Evolutionary conservation across 345 rosid species (phyloP), one percentile per base, ranked within the genome.

Genomic region (Eucalyptus cloeziana): DNA sequence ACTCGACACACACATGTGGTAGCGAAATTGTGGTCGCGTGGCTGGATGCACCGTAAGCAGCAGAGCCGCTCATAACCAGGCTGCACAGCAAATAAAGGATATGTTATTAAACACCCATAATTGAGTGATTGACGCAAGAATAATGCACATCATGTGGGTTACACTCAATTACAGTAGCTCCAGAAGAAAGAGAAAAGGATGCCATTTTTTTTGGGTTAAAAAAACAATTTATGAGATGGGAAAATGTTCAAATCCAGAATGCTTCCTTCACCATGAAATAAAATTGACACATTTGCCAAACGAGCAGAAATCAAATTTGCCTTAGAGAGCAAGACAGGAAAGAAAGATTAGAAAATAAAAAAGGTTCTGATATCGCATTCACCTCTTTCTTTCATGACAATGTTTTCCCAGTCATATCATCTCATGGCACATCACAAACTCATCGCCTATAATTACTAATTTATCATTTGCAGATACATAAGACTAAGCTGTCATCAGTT

Each of bases 11-110:
- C 96, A 31, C 99, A 97, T 3, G 98, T 95, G 14, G 98, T 95
- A 86, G 94, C 95, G 12, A 94, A 97, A 94, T 96, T 96, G 93
- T 96, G 99, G 92, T 97, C 98, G 52, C 95, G 91, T 7, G 97
- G 97, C 92, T 96, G 99, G 85, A 96, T 96, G 93, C 97, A 96
- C 11, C 94, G 93, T 87, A 96, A 90, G 94, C 99, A 96, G 91
- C 99, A 96, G 30, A 97, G 91, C 10, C 96, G 95, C 87, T 97
- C 99, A 85, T 96, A 96, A 19, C 97, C 97, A 14, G 96, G 94
- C 98, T 97, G 95, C 92, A 94, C 87, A 86, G 88, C 54, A 51
- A 54, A 89, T 67, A 40, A 51, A 90, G 15, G 87, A 67, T 10
- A 50, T 8, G 22, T 14, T 52, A 52, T 86, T 19, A 8, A 8